Evolutionary conservation across 495 filamentous ascomycete species (phyloP), one percentile per base, ranked within the genome.

Genomic region (Trichocladium antarcticum): DNA sequence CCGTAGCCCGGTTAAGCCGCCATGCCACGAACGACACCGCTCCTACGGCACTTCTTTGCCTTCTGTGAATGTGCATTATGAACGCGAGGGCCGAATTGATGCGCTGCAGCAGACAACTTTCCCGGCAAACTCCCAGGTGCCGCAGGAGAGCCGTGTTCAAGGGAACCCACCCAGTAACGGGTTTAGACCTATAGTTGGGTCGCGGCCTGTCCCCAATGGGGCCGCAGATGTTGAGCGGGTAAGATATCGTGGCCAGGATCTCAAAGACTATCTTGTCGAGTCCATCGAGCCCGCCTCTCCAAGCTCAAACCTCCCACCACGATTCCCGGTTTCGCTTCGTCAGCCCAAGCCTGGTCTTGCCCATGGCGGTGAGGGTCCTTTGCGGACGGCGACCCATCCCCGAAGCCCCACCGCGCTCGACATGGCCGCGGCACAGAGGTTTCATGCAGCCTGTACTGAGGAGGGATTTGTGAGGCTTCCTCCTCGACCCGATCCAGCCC

Each of bases 231-330:
- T 46, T 20, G 54, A 54, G 36, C 45, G 53, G 29, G 50, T 57
- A 41, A 43, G 50, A 14, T 42, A 55, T 22, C 42, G 43, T n/a
- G 50, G 45, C 10, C 54, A 63, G 40, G 60, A 58, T 42, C 57
- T 64, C 1, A 64, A 67, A 49, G 69, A 73, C 32, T 57, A 66
- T 47, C 59, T 65, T 37, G 56, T 73, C 10, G 60, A 52, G 41
- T 73, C 69, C 14, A 67, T 73, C 46, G 69, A 73, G 49, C 55
- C 67, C 27, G 44, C 50, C 8, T 64, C 64, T 48, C 65, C 59
- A 51, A 56, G 42, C 17, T 27, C 52, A n/a, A 47, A 19, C 6
- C 54, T 54, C 14, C 47, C 51, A 1, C 3, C 34, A 14, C 50
- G 49, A 34, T 47, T 38, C 15, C 47, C 40, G 14, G 36, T 22